Percentiles rank a stretch among this genome's conserved stretches.
phyloP scores from a whole-genome alignment of 352 stramenopile genomes.

The Pythium sp. region DNA sequence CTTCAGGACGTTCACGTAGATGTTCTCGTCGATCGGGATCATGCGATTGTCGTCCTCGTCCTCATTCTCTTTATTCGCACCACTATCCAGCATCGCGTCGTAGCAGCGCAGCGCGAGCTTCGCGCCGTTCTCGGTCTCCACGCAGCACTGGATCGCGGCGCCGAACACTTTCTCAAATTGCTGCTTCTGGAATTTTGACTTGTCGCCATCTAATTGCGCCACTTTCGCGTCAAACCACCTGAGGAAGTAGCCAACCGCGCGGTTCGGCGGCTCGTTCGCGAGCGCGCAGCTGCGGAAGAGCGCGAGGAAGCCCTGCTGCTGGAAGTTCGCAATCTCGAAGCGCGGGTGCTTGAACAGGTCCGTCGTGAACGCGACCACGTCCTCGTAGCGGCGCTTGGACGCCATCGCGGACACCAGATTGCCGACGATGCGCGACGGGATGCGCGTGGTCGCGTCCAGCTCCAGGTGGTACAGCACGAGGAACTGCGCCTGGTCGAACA shows the following conservation, averaged over 20 bases:
- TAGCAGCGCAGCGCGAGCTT: constrained; percentile 55
- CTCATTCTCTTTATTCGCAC: background rate
- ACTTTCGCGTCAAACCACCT: constrained; percentile 29
- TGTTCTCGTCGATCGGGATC: constrained; percentile 61
- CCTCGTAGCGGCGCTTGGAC: constrained; percentile 22
- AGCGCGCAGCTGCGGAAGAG: constrained; percentile 42
- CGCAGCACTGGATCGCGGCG: constrained; percentile 64
- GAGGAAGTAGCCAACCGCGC: constrained; percentile 28
- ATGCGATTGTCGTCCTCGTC: constrained; percentile 8
- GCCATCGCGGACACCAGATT: constrained; percentile 53
- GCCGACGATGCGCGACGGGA: constrained; percentile 48
- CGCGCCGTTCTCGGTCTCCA: constrained; percentile 30
- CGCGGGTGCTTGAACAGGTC: constrained; percentile 34
- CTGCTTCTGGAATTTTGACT: constrained; percentile 14
- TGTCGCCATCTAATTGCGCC: background rate
- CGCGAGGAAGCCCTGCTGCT: constrained; percentile 64
- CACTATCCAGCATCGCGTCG: constrained; percentile 22
- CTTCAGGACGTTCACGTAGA: constrained; percentile 78
- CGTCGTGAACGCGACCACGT: constrained; percentile 33
- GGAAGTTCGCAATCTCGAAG: constrained; percentile 38
- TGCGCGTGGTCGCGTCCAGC: constrained; percentile 14
- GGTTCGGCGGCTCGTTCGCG: constrained; percentile 6
- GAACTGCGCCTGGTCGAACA: constrained; percentile 45
- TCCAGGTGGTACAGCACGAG: constrained; percentile 50
- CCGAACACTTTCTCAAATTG: constrained; percentile 60